These are phyloP conservation scores for Asterochloris erici DNA, from an alignment of 139 green algal genomes.

Conservation along the genomic window DNA sequence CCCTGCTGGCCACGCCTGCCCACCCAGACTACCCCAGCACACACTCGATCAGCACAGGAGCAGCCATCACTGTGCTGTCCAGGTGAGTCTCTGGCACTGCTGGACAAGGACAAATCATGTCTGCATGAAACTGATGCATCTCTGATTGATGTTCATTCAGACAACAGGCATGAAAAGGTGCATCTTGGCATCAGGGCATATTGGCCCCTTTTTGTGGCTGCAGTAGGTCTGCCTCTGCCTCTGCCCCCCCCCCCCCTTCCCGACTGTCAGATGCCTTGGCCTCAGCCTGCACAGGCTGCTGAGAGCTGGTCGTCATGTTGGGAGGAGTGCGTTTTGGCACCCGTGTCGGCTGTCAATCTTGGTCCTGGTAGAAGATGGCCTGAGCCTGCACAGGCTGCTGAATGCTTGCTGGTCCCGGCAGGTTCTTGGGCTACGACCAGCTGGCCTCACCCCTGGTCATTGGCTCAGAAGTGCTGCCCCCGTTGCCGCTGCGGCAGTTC, in stretches of 20 bases:
- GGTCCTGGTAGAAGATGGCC: neutral
- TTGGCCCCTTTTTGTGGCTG: neutral
- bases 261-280: no score
- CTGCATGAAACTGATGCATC: neutral
- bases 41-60: neutral
- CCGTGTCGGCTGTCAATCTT: neutral
- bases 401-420: neutral
- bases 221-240: neutral
- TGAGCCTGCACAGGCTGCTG: neutral
- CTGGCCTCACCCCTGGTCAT: neutral
- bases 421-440: constrained; percentile 2
- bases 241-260: no score
- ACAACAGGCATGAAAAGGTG: neutral
- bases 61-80: neutral
- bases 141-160: neutral
- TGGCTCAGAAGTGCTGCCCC: neutral
- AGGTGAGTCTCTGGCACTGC: neutral
- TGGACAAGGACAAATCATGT: neutral
- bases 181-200: neutral
- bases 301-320: no score
- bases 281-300: no score
- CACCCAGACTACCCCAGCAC: constrained; percentile 5
- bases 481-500: neutral
- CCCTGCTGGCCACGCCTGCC: neutral
- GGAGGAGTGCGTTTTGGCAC: neutral